Conservation (phyloP, 148 eudicot species). For the Hydrangea macrophylla region DNA sequence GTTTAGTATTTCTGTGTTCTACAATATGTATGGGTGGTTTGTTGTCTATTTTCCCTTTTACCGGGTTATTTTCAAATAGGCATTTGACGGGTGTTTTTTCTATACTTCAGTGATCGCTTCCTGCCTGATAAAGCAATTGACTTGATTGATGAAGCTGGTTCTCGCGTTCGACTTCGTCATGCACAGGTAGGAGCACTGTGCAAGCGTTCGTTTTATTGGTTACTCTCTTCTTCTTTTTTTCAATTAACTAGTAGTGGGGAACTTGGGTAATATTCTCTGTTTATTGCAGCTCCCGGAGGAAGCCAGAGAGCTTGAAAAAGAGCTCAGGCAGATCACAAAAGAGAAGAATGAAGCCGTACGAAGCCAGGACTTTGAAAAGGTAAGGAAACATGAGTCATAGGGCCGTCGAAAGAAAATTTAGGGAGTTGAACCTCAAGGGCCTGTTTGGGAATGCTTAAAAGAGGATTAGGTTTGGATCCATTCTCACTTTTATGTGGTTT, state of each 20-base stretch:
- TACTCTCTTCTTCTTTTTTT: too few species aligned
- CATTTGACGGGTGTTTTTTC: slow-evolving; percentile 8
- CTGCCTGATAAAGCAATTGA: slow-evolving; percentile 92
- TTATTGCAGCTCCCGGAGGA: slow-evolving; percentile 80
- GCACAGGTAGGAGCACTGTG: slow-evolving; percentile 46
- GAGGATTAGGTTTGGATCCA: too few species aligned
- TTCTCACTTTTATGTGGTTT: too few species aligned
- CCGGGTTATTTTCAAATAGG: neutral
- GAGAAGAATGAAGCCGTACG: slow-evolving; percentile 88
- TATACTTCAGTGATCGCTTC: slow-evolving; percentile 61
- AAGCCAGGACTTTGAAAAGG: slow-evolving; percentile 94
- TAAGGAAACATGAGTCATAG: too few species aligned
- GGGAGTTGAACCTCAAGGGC: too few species aligned
- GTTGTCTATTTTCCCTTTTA: neutral
- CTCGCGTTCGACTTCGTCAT: slow-evolving; percentile 74
- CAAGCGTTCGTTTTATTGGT: neutral
- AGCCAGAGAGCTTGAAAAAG: slow-evolving; percentile 86
- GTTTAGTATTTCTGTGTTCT: neutral
- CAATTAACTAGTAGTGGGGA: too few species aligned
- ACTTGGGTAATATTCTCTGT: neutral
- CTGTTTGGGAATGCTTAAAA: too few species aligned
- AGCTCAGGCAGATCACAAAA: slow-evolving; percentile 75
- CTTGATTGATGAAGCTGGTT: slow-evolving; percentile 89
- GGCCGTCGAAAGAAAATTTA: too few species aligned
- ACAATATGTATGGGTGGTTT: neutral